Base-by-base conservation (phyloP, 768 basidiomycete species). In the Hygrophorus pudorinus region DNA sequence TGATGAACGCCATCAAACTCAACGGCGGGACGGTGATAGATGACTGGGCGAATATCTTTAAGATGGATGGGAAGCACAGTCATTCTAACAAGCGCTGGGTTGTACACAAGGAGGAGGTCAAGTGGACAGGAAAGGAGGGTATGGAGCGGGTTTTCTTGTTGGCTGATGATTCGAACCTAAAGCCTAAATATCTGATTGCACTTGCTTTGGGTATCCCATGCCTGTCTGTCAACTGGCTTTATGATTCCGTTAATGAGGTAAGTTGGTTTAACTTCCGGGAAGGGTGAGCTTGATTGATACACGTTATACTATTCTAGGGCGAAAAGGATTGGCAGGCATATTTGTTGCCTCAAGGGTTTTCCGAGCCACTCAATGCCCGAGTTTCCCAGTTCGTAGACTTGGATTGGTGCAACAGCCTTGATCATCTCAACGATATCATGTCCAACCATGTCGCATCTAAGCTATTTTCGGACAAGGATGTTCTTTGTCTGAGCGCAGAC, bases 161-260 rank as follows among this genome's bases (percentile, higher is more conserved):
- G 12, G 75, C 85, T 0, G 79, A 86, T 49, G 73, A 78, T 11
- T 58, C 70, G 7, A 76, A 71, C 51, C 74, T 77, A 45, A 91
- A 86, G 51, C 75, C 82, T 8, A 93, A 92, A 60, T 90, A 75
- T 54, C 66, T 94, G 42, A 70, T 81, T 2, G 85, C 89, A 5
- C 72, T 97, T 28, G 89, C 86, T 0, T 65, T 91, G 32, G 91
- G 91, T 9, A 79, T 96, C 41, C 92, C 92, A 3, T 91, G 87
- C 51, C 54, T 96, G 18, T 72, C 71, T 1, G 58, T 70, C 4
- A 62, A 68, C 9, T 91, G 80, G 75, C 56, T 83, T 24, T 49
- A 65, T 28, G 60, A 66, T 18, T 65, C 2, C 20, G 16, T 21
- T 34, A 38, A 31, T 44, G 13, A 38, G n/a, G 44, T 45, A 30